Conservation (phyloP, 1,284 basidiomycete species). For the Ceratobasidium sp. region DNA sequence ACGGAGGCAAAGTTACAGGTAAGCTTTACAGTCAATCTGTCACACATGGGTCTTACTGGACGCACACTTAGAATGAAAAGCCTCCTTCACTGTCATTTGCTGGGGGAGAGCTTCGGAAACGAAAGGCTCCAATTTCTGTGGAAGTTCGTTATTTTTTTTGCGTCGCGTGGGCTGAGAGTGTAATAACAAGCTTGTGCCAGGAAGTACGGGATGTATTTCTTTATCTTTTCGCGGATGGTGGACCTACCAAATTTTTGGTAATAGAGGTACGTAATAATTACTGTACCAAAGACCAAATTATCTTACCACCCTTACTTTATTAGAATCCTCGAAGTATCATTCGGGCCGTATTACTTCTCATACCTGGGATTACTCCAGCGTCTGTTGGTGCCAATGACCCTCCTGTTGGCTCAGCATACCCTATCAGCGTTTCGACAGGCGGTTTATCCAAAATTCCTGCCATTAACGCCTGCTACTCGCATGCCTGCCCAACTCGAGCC, state of each 20-base stretch:
- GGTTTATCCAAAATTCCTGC: slow-evolving; percentile 69
- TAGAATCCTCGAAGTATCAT: slow-evolving; percentile 79
- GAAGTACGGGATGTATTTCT: slow-evolving; percentile 87
- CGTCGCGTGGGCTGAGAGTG: background rate
- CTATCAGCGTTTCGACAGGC: slow-evolving; percentile 22
- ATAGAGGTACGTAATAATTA: slow-evolving; percentile 70
- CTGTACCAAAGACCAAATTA: slow-evolving; percentile 11
- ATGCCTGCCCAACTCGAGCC: slow-evolving; percentile 89
- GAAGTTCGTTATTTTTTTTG: slow-evolving; percentile 65
- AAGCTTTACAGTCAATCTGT: slow-evolving; percentile 57
- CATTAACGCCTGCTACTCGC: slow-evolving; percentile 85
- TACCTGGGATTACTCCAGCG: slow-evolving; percentile 83
- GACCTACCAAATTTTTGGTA: slow-evolving; percentile 84
- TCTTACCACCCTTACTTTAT: slow-evolving; percentile 13
- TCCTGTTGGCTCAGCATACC: slow-evolving; percentile 60
- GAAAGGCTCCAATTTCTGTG: slow-evolving; percentile 78
- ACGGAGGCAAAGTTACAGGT: slow-evolving; percentile 69
- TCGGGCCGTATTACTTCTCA: slow-evolving; percentile 81
- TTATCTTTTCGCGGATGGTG: slow-evolving; percentile 83
- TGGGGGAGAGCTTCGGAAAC: slow-evolving; percentile 75
- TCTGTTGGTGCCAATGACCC: slow-evolving; percentile 72
- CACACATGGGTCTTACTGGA: slow-evolving; percentile 26
- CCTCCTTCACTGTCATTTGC: slow-evolving; percentile 84
- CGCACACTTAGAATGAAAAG: slow-evolving; percentile 61
- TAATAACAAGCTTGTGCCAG: slow-evolving; percentile 59